These are phyloP conservation scores for Leccinum subtestaceum DNA, from an alignment of 768 basidiomycete genomes.

Conservation along the genomic window DNA sequence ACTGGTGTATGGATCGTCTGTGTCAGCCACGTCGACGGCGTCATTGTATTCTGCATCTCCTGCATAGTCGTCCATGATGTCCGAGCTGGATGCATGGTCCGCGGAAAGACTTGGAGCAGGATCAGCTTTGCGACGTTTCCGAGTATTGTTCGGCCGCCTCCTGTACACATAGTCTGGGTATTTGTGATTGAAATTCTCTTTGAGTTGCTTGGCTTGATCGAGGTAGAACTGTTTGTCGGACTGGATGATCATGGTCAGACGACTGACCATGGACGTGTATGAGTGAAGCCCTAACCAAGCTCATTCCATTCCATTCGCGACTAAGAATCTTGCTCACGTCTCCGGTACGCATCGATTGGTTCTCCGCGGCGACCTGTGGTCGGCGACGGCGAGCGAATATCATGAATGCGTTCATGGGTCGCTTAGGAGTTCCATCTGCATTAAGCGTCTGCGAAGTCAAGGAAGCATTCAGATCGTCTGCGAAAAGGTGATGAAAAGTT, in stretches of 20 bases:
- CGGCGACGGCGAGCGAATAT: slow-evolving; percentile 82
- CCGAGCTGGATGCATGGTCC: slow-evolving; percentile 31
- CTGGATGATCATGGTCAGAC: slow-evolving; percentile 38
- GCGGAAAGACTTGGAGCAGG: slow-evolving; percentile 26
- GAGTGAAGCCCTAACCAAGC: slow-evolving; percentile 46
- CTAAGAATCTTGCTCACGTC: slow-evolving; percentile 87
- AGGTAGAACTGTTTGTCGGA: slow-evolving; percentile 84
- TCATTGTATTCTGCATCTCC: slow-evolving; percentile 36
- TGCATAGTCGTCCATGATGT: slow-evolving; percentile 33
- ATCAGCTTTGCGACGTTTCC: slow-evolving; percentile 54
- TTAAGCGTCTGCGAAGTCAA: slow-evolving; percentile 80
- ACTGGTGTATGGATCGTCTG: slow-evolving; percentile 18
- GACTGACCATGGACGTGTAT: slow-evolving; percentile 2
- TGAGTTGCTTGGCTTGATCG: slow-evolving; percentile 80
- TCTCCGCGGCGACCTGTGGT: slow-evolving; percentile 82
- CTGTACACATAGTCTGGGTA: slow-evolving; percentile 91
- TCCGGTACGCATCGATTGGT: slow-evolving; percentile 86
- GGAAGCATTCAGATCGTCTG: slow-evolving; percentile 42
- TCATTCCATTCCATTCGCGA: slow-evolving; percentile 84
- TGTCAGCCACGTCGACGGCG: slow-evolving; percentile 33
- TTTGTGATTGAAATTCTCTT: slow-evolving; percentile 80
- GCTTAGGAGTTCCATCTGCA: slow-evolving; percentile 83
- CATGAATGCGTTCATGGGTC: slow-evolving; percentile 95
- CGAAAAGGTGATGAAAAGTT: slow-evolving; percentile 11
- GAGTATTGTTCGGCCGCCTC: slow-evolving; percentile 83